These are phyloP conservation scores for Ulota crispa DNA, from an alignment of 225 moss, liverwort and hornwort species.

Conservation along the genomic window DNA sequence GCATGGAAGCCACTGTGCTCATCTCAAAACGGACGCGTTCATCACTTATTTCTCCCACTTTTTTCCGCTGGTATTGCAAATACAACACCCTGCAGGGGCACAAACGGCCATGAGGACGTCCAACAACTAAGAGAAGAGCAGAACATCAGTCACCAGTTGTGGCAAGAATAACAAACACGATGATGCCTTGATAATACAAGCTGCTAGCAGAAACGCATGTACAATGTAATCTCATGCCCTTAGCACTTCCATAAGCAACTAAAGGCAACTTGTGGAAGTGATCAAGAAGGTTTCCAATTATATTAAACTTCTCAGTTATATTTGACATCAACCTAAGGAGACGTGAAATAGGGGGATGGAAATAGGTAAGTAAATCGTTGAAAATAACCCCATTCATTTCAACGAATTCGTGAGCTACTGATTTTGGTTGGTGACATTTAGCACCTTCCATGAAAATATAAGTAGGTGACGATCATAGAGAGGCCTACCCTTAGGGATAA, in stretches of 20 bases:
- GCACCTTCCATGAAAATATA: neutral
- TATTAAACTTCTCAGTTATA: neutral
- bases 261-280: neutral
- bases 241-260: neutral
- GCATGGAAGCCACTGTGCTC: slow-evolving; percentile 82
- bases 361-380: neutral
- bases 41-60: slow-evolving; percentile 86
- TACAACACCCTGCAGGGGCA: slow-evolving; percentile 61
- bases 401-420: neutral
- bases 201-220: neutral
- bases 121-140: slow-evolving; percentile 1
- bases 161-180: neutral
- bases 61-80: slow-evolving; percentile 74
- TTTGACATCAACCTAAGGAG: neutral
- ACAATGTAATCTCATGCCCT: neutral
- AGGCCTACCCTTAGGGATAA: neutral
- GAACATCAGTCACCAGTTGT: slow-evolving; percentile 8
- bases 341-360: neutral
- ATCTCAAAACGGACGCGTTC: slow-evolving; percentile 90
- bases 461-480: neutral
- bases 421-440: neutral
- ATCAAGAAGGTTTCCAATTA: neutral
- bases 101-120: slow-evolving; percentile 8
- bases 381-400: neutral
- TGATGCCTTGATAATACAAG: neutral